Base-by-base conservation (phyloP, 257 asterid genomes). In the Linderniella brevidens region DNA sequence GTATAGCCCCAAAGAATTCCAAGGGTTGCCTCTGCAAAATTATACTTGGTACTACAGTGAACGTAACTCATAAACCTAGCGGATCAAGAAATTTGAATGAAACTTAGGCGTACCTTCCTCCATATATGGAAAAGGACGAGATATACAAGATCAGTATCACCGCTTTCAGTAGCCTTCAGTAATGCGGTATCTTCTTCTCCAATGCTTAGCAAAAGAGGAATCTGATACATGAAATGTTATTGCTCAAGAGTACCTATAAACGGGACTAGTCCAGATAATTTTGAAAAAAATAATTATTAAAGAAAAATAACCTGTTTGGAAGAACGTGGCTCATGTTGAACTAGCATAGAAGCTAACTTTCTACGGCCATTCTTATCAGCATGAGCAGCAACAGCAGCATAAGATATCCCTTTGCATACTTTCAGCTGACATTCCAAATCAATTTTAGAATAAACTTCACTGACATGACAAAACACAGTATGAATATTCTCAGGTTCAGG, bases 321-420 rank as follows among this genome's bases (percentile, higher is more conserved):
- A 55, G 84, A 73, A 32, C 56, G 96, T 7, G 94, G 96, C 65
- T 90, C 99, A 13, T 85, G 93, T 62, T 85, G 93, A 59, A 85
- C 78, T 61, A 90, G 92, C 96, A 90, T 79, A 48, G 99, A 92
- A 67, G 94, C 94, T 68, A 90, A 64, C 78, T 90, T 90, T 53
- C 99, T 74, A 20, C 92, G 92, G 58, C 99, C 94, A 64, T 61
- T 69, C 66, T 90, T 85, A 61, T 90, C 92, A 36, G 96, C 96
- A 60, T 90, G 94, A 62, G 84, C 87, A 59, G 96, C 96, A 58
- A 85, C 92, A 35, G 94, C 99, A 52, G 99, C 99, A 79, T 85
- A 90, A 45, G 99, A 85, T 64, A 90, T 90, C 52, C 96, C 88
- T 72, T 81, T 90, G 81, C 96, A 90, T 62, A 85, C 63, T 78